Base-by-base conservation (phyloP, 257 asterid genomes). In the Mentha longifolia region DNA sequence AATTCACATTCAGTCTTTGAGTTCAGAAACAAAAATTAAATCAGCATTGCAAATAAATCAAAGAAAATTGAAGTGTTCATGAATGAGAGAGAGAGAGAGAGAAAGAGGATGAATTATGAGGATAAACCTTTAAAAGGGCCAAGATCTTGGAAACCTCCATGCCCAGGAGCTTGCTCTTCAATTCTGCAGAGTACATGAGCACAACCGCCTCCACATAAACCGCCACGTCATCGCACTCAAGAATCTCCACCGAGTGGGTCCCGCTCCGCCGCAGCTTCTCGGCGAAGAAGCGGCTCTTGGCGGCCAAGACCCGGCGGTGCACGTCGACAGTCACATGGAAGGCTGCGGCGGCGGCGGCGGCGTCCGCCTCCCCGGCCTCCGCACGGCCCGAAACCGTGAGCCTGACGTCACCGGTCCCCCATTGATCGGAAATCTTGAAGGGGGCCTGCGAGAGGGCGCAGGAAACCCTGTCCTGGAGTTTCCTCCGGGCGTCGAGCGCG, bases 151-250 rank as follows among this genome's bases (percentile, higher is more conserved):
- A 74, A 13, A 89, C 97, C 65, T 80, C 87, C 77, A 78, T 73
- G 16, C 86, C 87, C 65, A 88, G 67, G 74, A 95, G 84, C 77
- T 80, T 83, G 75, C 58, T 68, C 84, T 85, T 89, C 83, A 89
- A 37, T 52, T 92, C 90, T 43, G 85, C 86, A 54, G 62, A 78
- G 75, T 95, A 95, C 97, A 95, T 89, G 49, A 95, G 96, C 72
- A 85, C 86, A 62, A 95, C 75, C 1, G 89, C 89, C 77, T 95
- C 91, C 70, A 95, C 85, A 61, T 95, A 92, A 25, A 81, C 93
- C 83, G 79, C 95, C 69, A 92, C 95, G 72, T 95, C 95, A 78
- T 89, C 97, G 68, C 96, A 87, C 11, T 92, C 99, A 37, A 90
- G 93, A 77, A 95, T 95, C 80, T 95, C 99, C 39, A 95, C 95